Conservation (phyloP, 2,329 filamentous ascomycete genomes). For the Stagonosporopsis chrysanthemi region DNA sequence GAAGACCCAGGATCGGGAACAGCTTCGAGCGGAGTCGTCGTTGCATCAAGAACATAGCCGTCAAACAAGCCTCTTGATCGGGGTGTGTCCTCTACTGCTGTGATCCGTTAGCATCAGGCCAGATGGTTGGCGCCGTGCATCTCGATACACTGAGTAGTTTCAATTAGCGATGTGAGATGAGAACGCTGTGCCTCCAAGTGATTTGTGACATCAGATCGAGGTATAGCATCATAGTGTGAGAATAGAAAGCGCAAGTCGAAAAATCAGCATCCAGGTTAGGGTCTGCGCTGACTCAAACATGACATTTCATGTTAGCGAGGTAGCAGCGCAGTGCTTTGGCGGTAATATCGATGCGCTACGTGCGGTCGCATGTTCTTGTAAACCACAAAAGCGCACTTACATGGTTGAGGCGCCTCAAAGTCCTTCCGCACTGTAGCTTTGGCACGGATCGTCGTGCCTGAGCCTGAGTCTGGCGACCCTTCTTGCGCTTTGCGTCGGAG, state of each 20-base stretch:
- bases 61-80: slow-evolving; percentile 3
- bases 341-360: background rate
- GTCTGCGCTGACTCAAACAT: too few species aligned
- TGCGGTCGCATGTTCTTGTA: background rate
- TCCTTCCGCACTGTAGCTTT: slow-evolving; percentile 18
- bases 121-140: too few species aligned
- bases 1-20: slow-evolving; percentile 34
- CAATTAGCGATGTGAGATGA: too few species aligned
- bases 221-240: too few species aligned
- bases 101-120: background rate
- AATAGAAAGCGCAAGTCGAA: too few species aligned
- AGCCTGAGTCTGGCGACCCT: slow-evolving; percentile 3
- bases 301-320: too few species aligned
- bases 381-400: slow-evolving; percentile 17
- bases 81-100: background rate
- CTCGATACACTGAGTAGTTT: too few species aligned
- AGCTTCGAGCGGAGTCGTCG: background rate
- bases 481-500: slow-evolving; percentile 16
- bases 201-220: too few species aligned
- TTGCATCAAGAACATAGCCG: background rate
- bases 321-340: too few species aligned
- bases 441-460: slow-evolving; percentile 10
- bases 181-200: too few species aligned
- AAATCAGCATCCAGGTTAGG: too few species aligned
- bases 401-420: slow-evolving; percentile 6